Evolutionary conservation across 176 grass and related monocot genomes (phyloP).

Genomic region (Melocanna baccifera): DNA sequence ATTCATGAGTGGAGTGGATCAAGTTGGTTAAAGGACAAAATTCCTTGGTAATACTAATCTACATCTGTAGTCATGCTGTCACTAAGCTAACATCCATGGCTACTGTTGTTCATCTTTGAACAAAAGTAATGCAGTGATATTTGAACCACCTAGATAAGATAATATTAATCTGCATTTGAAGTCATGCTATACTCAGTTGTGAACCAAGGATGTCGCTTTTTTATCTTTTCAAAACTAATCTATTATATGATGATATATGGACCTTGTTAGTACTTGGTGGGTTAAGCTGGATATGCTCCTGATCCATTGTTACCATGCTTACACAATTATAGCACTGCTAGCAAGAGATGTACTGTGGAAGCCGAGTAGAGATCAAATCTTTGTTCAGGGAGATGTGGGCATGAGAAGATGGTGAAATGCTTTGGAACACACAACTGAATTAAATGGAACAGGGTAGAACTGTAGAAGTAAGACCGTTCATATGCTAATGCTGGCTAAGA

Average conservation of each 20-base stretch:
- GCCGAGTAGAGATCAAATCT: neutral
- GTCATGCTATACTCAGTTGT: conserved; percentile 5
- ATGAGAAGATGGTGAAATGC: neutral
- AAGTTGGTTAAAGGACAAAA: neutral
- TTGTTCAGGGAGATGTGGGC: conserved; percentile 2
- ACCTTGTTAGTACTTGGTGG: neutral
- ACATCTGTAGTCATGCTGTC: neutral
- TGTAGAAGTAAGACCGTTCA: neutral
- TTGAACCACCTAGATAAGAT: neutral
- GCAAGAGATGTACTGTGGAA: neutral
- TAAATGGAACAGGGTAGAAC: neutral
- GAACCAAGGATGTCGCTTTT: neutral
- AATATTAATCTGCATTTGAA: neutral
- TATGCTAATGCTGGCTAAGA: conserved; percentile 7
- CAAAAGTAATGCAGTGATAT: neutral
- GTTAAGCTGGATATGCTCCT: conserved; percentile 3
- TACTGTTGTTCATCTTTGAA: neutral
- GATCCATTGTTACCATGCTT: neutral
- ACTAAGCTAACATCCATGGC: conserved; percentile 9
- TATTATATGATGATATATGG: neutral
- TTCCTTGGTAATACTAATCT: neutral
- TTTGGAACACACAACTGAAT: neutral
- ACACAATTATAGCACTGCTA: neutral
- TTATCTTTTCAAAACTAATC: neutral
- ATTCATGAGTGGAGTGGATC: neutral